Base-by-base conservation (phyloP, 441 rosid genomes). In the Eutrema salsugineum region DNA sequence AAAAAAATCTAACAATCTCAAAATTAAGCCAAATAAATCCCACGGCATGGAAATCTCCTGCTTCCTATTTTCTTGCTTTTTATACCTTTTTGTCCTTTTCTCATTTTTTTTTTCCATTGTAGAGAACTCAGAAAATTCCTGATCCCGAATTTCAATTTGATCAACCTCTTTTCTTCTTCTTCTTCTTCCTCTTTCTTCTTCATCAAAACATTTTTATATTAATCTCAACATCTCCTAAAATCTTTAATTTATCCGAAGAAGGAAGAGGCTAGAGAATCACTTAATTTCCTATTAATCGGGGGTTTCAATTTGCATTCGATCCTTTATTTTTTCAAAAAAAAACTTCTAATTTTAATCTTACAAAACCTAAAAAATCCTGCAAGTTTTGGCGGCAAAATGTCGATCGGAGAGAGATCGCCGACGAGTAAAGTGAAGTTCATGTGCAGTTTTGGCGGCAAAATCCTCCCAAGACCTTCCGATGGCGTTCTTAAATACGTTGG, bases 381-480 rank as follows among this genome's bases (percentile, higher is more conserved):
- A 16, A 19, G 3, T 27, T 28, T 39, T 28, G 19, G 16, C 63
- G n/a, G 20, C 27, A 17, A 22, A 33, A 53, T 64, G 67, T 78
- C 75, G 47, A 77, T 67, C 81, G 75, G 66, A 39, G 63, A 66
- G 33, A 30, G 72, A 61, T 85, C 83, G 15, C 86, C 89, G 17
- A 80, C 12, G 69, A 64, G 11, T 64, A 81, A 79, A 77, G 80
- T 88, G 24, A 94, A 91, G 83, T 82, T 94, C 40, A 71, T 90
- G 67, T 90, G 93, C 66, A 91, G 97, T 78, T 82, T 86, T 73
- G 94, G 99, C 63, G 97, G 99, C 56, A 91, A 84, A 82, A 94
- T 94, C 64, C 60, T 91, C 76, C 91, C 88, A 3, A 81, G 89
- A 51, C 84, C 86, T 6, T 54, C 48, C 8, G 97, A 90, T 11